Evolutionary conservation across 177 flowering plant species (phyloP), one percentile per base, ranked within the genome.

Genomic region (Vitis hybrid): DNA sequence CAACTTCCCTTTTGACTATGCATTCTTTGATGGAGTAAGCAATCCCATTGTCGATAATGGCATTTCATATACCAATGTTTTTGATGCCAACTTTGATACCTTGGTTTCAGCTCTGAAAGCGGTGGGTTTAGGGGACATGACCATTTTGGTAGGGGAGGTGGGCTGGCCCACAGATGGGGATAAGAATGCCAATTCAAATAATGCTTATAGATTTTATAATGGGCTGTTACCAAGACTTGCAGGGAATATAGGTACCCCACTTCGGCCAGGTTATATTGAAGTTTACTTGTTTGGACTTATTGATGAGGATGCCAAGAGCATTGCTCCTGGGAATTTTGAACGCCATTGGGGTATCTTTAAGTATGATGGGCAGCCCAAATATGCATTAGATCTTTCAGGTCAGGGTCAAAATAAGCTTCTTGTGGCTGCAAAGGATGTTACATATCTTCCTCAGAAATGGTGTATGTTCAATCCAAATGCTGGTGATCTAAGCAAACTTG

Each of bases 121-220:
- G 14, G 76, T n/a, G 1, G 85, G 85, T 3, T 53, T 67, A 29
- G 82, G 78, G 22, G 63, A 75, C 60, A 68, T 82, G 76, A 3
- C 77, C 66, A 75, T 82, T 39, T 1, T 82, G 3, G 79, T 82
- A 0, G 85, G 85, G 15, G 85, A 82, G 61, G 85, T 80, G 6
- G 85, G 85, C 14, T 82, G 85, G 85, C 85, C 85, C 0, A 82
- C 85, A 2, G 79, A 80, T 50, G 85, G 85, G 5, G 83, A 82
- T 77, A 79, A 77, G 71, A 79, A 79, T 62, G 85, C 78, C 10
- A 82, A 82, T 45, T 14, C n/a, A 3, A 74, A 70, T 7, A 68
- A 73, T 60, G 85, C 85, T 19, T 55, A 50, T 11, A 67, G 85
- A 59, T 82, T 79, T 39, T 79, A 82, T 54, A 77, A 75, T 19